Base-by-base conservation (phyloP, 1,284 basidiomycete species). In the Trichosporon sp. region DNA sequence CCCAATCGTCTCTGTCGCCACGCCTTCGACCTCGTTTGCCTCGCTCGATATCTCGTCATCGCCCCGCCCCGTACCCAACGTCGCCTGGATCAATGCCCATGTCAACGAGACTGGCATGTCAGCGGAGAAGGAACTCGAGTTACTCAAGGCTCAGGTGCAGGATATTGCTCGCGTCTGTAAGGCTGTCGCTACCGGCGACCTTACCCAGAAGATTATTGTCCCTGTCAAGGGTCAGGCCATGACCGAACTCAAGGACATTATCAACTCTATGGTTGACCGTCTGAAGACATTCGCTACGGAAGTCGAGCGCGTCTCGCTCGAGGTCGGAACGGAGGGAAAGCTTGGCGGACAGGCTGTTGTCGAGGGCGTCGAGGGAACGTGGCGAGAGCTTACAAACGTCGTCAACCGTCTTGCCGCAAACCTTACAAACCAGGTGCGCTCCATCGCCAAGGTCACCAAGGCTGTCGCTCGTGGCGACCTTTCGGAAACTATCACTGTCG, bases 211-310 rank as follows among this genome's bases (percentile, higher is more conserved):
- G 86, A 97, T 99, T 74, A 95, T 92, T 53, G 95, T 98, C 6
- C 92, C 91, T 34, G 96, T 98, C 6, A 93, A 98, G 82, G 95
- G 95, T 74, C 91, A 92, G 70, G 93, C 96, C 70, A 97, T 99
- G 94, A 91, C 95, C 21, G 93, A 97, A 83, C 89, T 98, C 78
- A 98, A 98, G 86, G 93, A 98, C 75, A 95, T 96, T 76, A 97
- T 98, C 86, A 98, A 98, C 79, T 91, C 91, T 58, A 98, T 98
- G 93, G 93, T 93, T 83, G 85, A 86, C 75, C 79, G 85, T 35
- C 78, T 86, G 66, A 83, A 82, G 72, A 84, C 77, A 34, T 86
- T 87, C 71, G 85, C 85, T 34, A 84, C 83, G 31, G 86, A 87
- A 71, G 86, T 86, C 35, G 83, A 84, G 73, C 75, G 83, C 51